Evolutionary conservation across 371 early-diverging fungal genomes (phyloP).

Genomic region (Sporodiniella umbellata): DNA sequence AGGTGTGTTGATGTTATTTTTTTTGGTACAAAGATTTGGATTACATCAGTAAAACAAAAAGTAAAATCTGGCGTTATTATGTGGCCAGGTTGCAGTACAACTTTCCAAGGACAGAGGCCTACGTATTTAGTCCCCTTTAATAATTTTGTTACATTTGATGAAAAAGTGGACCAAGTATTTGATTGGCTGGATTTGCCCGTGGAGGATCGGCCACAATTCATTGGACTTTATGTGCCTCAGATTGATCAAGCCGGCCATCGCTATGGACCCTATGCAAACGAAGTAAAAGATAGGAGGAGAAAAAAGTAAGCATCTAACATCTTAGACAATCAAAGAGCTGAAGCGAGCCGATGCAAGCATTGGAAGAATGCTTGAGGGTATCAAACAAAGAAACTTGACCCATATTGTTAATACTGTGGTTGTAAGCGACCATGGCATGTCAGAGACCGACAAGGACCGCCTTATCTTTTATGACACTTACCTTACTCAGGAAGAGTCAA

Average conservation of each 20-base stretch:
- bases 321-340: conserved; percentile 34
- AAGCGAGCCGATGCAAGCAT: conserved; percentile 64
- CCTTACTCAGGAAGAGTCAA: conserved; percentile 29
- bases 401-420: conserved; percentile 80
- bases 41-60: conserved; percentile 74
- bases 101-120: conserved; percentile 49
- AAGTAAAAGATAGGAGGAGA: too few species aligned
- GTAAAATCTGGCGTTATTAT: conserved; percentile 71
- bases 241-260: conserved; percentile 84
- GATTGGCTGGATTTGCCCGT: conserved; percentile 79
- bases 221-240: conserved; percentile 78
- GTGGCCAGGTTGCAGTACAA: conserved; percentile 86
- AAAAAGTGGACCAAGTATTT: conserved; percentile 65
- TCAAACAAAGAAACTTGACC: conserved; percentile 60
- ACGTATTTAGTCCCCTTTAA: conserved; percentile 63
- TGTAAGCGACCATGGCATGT: conserved; percentile 96
- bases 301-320: too few species aligned
- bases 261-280: conserved; percentile 71
- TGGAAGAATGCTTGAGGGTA: conserved; percentile 55
- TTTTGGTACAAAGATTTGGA: conserved; percentile 94
- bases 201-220: conserved; percentile 68
- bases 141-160: conserved; percentile 41
- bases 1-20: too few species aligned
- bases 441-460: conserved; percentile 46
- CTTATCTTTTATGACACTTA: conserved; percentile 74